Percentiles rank a stretch among this genome's conserved stretches.
Conservation (phyloP, 371 early-diverging fungal species). For the Syncephalastrum racemosum region DNA sequence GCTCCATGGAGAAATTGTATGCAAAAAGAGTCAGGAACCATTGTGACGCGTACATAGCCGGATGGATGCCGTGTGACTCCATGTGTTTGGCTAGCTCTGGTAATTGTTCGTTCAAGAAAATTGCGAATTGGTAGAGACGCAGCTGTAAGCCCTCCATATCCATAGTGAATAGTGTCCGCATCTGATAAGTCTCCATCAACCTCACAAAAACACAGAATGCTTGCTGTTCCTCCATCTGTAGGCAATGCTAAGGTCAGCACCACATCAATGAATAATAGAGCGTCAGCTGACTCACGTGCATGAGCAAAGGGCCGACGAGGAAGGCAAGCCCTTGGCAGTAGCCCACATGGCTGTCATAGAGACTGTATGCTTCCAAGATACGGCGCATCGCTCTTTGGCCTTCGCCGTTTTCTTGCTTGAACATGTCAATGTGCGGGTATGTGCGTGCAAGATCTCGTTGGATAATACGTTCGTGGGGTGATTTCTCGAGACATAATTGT, state of each 20-base stretch:
- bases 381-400: constrained; percentile 84
- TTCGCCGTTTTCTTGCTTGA: constrained; percentile 73
- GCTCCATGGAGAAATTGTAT: constrained; percentile 75
- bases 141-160: constrained; percentile 87
- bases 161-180: constrained; percentile 81
- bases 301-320: constrained; percentile 84
- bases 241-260: not conserved
- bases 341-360: constrained; percentile 89
- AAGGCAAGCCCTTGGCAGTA: constrained; percentile 96
- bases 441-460: constrained; percentile 87
- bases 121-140: constrained; percentile 82
- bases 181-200: constrained; percentile 87
- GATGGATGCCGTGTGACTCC: constrained; percentile 66
- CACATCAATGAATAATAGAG: not conserved
- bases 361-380: constrained; percentile 84
- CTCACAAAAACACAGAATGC: constrained; percentile 90
- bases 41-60: constrained; percentile 91
- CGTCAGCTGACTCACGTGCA: constrained; percentile 60
- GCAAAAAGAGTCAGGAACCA: constrained; percentile 94
- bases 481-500: constrained; percentile 71
- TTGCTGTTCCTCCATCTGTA: constrained; percentile 85
- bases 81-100: constrained; percentile 79
- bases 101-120: constrained; percentile 72
- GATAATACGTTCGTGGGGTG: constrained; percentile 84
- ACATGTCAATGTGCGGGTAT: constrained; percentile 86